Evolutionary conservation across 169 alveolate species (phyloP), one percentile per base, ranked within the genome.

Genomic region (Eimeria brunetti): DNA sequence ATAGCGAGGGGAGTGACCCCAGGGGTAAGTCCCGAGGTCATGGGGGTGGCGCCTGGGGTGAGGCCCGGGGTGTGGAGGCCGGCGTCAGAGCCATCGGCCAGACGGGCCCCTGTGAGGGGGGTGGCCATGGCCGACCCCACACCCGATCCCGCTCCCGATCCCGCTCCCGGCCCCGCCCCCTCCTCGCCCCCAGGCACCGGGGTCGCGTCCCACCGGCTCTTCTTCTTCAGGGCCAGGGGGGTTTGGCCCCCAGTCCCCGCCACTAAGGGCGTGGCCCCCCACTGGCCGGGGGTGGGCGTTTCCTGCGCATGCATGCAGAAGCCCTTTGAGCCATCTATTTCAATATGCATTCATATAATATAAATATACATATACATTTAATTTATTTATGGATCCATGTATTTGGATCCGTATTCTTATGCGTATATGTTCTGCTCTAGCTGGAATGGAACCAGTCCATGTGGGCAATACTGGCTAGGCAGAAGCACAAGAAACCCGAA

Each of bases 1-100:
- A 89, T 81, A 16, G 97, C 98, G 64, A 97, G 75, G 0, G 98
- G 98, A 24, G 98, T 97, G 20, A 95, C 97, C 16, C 97, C 97
- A 12, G 98, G 98, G 1, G 98, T 97, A 73, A 97, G 62, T 81
- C 97, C 96, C 8, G 88, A 64, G 69, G 97, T 96, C 96, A 95
- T 76, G 60, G 96, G 96, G 12, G 97, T 85, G 53, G 85, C 94
- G 33, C 94, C 96, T 20, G 91, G 85, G 22, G 94, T 86, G 5
- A 62, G 75, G 33, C 94, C 95, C 2, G 89, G 95, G 14, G 94
- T 94, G 20, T 80, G 81, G 62, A 90, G 81, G 62, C 95, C 88
- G 30, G 89, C 89, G 33, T 80, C 95, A n/a, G 88, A 81, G 14
- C 96, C 96, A 22, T 88, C 93, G 8, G 97, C 94, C 73, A 88